These are phyloP conservation scores for Globisporangium recalcitrans DNA, from an alignment of 352 stramenopile species.

Conservation along the genomic window DNA sequence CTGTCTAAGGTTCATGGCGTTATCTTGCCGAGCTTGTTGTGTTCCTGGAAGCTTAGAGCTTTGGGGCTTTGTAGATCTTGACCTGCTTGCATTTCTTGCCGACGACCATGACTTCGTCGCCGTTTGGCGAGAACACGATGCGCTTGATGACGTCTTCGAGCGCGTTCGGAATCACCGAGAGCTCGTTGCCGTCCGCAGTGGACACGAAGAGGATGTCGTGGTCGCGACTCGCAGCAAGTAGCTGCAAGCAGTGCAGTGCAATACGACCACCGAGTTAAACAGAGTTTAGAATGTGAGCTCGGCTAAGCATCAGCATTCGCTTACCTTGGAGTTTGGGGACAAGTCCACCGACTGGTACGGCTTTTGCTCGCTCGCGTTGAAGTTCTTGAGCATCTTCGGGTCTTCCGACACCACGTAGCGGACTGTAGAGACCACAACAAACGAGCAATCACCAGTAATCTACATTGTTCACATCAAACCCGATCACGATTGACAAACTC, in stretches of 20 bases:
- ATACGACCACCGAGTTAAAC: neutral
- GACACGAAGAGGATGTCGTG: slow-evolving; percentile 59
- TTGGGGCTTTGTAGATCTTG: slow-evolving; percentile 64
- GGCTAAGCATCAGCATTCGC: neutral
- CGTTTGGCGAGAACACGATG: slow-evolving; percentile 50
- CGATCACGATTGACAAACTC: neutral
- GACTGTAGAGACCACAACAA: slow-evolving; percentile 24
- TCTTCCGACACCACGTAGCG: slow-evolving; percentile 77
- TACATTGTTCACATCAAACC: neutral
- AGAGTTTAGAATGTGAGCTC: neutral
- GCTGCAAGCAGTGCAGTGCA: slow-evolving; percentile 17
- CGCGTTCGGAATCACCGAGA: slow-evolving; percentile 43
- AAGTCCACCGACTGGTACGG: slow-evolving; percentile 59
- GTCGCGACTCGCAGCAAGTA: slow-evolving; percentile 49
- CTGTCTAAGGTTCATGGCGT: neutral
- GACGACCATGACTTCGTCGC: slow-evolving; percentile 60
- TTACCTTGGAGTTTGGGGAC: slow-evolving; percentile 62
- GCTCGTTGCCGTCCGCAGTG: slow-evolving; percentile 41
- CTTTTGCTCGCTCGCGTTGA: slow-evolving; percentile 48
- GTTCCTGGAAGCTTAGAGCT: slow-evolving; percentile 17
- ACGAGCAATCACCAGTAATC: neutral
- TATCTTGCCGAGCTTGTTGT: neutral
- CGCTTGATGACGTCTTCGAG: slow-evolving; percentile 65
- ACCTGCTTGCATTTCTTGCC: slow-evolving; percentile 58
- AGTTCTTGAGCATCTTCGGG: slow-evolving; percentile 59